Base-by-base conservation (phyloP, 441 rosid species). In the Pelargonium fulgidum region DNA sequence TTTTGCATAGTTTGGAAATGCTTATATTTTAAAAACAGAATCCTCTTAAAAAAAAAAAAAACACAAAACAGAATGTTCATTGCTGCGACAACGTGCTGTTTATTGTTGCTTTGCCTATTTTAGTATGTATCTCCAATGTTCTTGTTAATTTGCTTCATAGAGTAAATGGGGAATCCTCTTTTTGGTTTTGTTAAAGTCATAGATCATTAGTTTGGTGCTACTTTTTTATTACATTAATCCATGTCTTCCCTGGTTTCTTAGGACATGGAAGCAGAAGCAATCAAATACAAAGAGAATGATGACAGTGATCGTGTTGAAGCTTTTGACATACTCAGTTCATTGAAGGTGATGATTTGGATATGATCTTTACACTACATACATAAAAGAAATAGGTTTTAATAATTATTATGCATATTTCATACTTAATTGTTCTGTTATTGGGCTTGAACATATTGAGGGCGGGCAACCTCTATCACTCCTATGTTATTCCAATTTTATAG, bases 231-330 rank as follows among this genome's bases (percentile, higher is more conserved):
- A 68, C 64, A 3, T 69, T 36, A 1, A 22, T 69, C 66, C 5
- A 2, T 72, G 33, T 64, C 13, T 54, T 73, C 45, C 71, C 73
- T 19, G 36, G 33, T 24, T 75, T 78, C 74, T 50, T 76, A 94
- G 98, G 99, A 94, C 81, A 77, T 66, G 62, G 87, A 92, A 74
- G 78, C 90, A 17, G 83, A 83, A 72, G 81, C 79, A 48, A 66
- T 86, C 29, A 83, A 74, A 81, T 72, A 69, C 69, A 83, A 77
- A 76, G 94, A 86, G 61, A 78, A 66, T 66, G 91, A 76, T 50
- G 80, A 67, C 20, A 73, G 67, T 72, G 82, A 78, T 77, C 76
- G 68, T 73, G 81, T 75, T 64, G 87, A 77, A 73, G 80, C 81
- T 68, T 92, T 84, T 78, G 86, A 66, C 66, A 20, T 80, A 70